Evolutionary conservation across 2,329 filamentous ascomycete genomes (phyloP).

Genomic region (Paraphoma chrysanthemicola): DNA sequence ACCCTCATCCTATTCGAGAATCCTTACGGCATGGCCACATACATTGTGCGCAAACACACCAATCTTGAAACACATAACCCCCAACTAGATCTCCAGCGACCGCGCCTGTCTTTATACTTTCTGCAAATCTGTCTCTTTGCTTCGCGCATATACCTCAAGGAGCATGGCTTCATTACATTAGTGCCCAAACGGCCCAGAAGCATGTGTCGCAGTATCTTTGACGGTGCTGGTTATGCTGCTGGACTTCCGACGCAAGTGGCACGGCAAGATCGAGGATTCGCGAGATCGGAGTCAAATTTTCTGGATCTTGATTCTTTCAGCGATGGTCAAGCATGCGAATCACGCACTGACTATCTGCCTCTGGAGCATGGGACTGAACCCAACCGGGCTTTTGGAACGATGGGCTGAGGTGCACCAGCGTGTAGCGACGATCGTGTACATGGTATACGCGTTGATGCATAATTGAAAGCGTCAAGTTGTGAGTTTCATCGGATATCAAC

Average conservation of each 20-base stretch:
- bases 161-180: background rate
- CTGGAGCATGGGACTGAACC: background rate
- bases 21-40: background rate
- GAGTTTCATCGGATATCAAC: too few relatives aligned
- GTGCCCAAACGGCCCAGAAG: background rate
- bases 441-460: background rate
- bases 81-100: background rate
- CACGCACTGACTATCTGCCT: background rate
- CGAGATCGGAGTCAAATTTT: background rate
- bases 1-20: background rate
- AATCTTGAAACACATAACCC: background rate
- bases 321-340: background rate
- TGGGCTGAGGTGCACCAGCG: background rate
- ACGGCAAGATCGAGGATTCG: background rate
- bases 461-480: background rate
- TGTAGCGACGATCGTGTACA: background rate
- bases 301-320: background rate
- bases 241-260: background rate
- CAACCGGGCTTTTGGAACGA: background rate
- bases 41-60: background rate
- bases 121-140: background rate
- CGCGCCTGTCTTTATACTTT: background rate
- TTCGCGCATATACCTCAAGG: background rate
- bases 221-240: background rate
- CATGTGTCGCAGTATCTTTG: background rate